These are phyloP conservation scores for Collybia sp. DNA, from an alignment of 768 basidiomycete species.

Conservation along the genomic window DNA sequence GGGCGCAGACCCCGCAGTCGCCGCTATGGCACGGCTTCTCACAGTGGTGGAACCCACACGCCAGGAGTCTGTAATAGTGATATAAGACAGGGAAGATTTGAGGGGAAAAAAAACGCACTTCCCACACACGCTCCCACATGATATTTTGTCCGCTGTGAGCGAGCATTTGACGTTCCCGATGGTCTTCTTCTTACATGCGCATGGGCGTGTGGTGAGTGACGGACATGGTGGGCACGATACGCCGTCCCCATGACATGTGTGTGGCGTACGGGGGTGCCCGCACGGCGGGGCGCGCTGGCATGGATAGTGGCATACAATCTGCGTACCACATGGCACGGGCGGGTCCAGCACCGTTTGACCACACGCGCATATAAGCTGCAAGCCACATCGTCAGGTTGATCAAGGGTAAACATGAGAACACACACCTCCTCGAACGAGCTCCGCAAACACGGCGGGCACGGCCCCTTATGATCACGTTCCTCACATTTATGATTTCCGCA, in stretches of 20 bases:
- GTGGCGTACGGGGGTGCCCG: slow-evolving; percentile 75
- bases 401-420: slow-evolving; percentile 1
- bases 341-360: slow-evolving; percentile 85
- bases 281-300: slow-evolving; percentile 70
- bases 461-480: slow-evolving; percentile 74
- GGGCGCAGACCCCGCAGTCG: slow-evolving; percentile 72
- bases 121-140: slow-evolving; percentile 80
- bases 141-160: slow-evolving; percentile 69
- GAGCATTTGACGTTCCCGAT: slow-evolving; percentile 83
- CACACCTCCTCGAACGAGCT: slow-evolving; percentile 90
- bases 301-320: slow-evolving; percentile 72
- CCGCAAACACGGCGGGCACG: slow-evolving; percentile 79
- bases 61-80: slow-evolving; percentile 41
- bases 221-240: slow-evolving; percentile 82
- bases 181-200: slow-evolving; percentile 85
- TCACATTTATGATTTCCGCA: slow-evolving; percentile 84
- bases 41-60: slow-evolving; percentile 90
- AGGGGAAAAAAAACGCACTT: slow-evolving; percentile 38
- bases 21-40: slow-evolving; percentile 78
- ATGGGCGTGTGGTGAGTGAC: slow-evolving; percentile 70
- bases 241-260: slow-evolving; percentile 78
- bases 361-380: slow-evolving; percentile 74
- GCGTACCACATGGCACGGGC: slow-evolving; percentile 84
- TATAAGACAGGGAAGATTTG: not conserved
- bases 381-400: not conserved